Conservation (phyloP, 345 rosid genomes). For the Citrus glauca region DNA sequence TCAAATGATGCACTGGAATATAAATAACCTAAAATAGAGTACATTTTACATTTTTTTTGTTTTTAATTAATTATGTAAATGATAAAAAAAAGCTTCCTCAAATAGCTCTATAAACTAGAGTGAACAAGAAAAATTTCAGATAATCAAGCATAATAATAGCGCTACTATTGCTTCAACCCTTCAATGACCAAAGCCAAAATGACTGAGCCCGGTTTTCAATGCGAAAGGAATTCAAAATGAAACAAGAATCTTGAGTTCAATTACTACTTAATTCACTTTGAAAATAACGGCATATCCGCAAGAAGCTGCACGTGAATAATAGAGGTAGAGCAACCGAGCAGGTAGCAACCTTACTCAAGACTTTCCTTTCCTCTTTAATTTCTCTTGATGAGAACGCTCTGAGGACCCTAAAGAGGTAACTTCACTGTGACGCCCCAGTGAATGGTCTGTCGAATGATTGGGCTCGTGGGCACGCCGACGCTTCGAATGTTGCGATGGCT, state of each 20-base stretch:
- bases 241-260: too few species aligned
- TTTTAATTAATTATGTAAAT: not conserved
- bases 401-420: conserved; percentile 31
- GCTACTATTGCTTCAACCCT: conserved; percentile 3
- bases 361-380: conserved; percentile 32
- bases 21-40: not conserved
- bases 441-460: conserved; percentile 19
- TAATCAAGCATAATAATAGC: not conserved
- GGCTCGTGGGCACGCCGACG: conserved; percentile 22
- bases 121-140: not conserved
- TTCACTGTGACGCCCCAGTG: conserved; percentile 12
- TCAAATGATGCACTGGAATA: not conserved
- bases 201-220: too few species aligned
- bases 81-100: not conserved
- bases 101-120: not conserved
- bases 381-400: conserved; percentile 21
- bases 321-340: not conserved
- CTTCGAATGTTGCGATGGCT: conserved; percentile 31
- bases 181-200: not conserved
- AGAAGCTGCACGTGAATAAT: not conserved
- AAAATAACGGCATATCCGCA: not conserved
- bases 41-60: not conserved
- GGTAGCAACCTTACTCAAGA: conserved; percentile 9
- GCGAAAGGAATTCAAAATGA: too few species aligned
- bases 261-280: not conserved